Evolutionary conservation across 2,329 filamentous ascomycete genomes (phyloP).

Genomic region (Neonectria sp.): DNA sequence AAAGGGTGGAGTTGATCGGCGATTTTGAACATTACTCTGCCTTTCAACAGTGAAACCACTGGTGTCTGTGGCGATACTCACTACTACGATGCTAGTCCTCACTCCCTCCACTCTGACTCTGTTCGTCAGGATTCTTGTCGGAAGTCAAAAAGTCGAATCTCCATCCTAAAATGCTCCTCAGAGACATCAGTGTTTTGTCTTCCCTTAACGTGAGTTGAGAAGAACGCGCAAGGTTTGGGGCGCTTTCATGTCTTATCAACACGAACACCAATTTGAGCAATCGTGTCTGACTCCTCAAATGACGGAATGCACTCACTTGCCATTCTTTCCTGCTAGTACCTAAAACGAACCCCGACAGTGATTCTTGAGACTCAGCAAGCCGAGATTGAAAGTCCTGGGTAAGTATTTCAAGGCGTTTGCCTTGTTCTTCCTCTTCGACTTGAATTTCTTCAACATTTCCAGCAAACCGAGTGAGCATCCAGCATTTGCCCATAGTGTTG

Average conservation of each 20-base stretch:
- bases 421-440: conserved; percentile 3
- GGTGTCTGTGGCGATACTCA: background rate
- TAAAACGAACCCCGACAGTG: conserved; percentile 1
- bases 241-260: conserved; percentile 1
- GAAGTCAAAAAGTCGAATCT: background rate
- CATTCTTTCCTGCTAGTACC: conserved; percentile 6
- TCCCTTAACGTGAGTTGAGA: background rate
- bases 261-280: background rate
- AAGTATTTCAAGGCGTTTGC: background rate
- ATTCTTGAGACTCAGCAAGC: background rate
- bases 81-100: background rate
- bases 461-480: background rate
- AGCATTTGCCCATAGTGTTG: background rate
- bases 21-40: too few relatives aligned
- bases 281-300: background rate
- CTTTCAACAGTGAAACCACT: too few relatives aligned
- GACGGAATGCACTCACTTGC: conserved; percentile 12
- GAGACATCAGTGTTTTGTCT: background rate
- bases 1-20: too few relatives aligned
- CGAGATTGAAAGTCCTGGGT: background rate
- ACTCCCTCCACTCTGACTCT: background rate
- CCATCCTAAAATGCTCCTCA: background rate
- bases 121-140: background rate
- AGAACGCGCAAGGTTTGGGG: background rate
- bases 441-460: conserved; percentile 7